Base-by-base conservation (phyloP, 1,284 basidiomycete genomes). In the Trametes polyzona region DNA sequence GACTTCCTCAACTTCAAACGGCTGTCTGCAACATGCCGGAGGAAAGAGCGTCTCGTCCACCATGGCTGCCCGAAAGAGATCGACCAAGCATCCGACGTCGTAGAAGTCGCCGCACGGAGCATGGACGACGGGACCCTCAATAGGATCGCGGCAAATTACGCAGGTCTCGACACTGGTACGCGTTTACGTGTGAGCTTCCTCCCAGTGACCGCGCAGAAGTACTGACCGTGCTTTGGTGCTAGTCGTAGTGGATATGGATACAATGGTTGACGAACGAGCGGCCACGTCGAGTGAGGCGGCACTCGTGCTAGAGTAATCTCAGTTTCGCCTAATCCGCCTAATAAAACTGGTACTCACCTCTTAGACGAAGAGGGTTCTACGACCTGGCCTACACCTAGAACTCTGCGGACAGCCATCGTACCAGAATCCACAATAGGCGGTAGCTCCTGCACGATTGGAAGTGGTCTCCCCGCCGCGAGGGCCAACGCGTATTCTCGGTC, bases 1-100 rank as follows among this genome's bases (percentile, higher is more conserved):
- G 12, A 75, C 67, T 16, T 63, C 53, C 6, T 44, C 37, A 19
- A 73, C n/a, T 2, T 69, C 58, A 57, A 79, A 72, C 9, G 65
- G 62, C 30, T 70, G 59, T 19, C 71, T 67, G 64, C 79, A 80
- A 65, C 79, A 81, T 10, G 71, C 67, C 6, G 76, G 73, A 2
- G 78, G 80, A 59, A 74, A 77, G 36, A 79, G 70, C 1, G 71
- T 71, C 61, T 80, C 78, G 67, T 79, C 76, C 26, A 67, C 64
- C 2, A 70, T 72, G 1, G 76, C 74, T 0, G 71, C 64, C 29
- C 72, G 63, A 55, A 76, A 75, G 47, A 79, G 69, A 30, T 73
- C 66, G 16, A 66, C 58, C 11, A 78, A 60, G 56, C 80, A 82
- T 1, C 50, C 51, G 11, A 55, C 55, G 65, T 77, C 77, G 65